Percentiles rank a stretch among this genome's conserved stretches.
These are phyloP conservation scores for Leishmania arabica DNA, from an alignment of 208 protist species.

Conservation along the genomic window DNA sequence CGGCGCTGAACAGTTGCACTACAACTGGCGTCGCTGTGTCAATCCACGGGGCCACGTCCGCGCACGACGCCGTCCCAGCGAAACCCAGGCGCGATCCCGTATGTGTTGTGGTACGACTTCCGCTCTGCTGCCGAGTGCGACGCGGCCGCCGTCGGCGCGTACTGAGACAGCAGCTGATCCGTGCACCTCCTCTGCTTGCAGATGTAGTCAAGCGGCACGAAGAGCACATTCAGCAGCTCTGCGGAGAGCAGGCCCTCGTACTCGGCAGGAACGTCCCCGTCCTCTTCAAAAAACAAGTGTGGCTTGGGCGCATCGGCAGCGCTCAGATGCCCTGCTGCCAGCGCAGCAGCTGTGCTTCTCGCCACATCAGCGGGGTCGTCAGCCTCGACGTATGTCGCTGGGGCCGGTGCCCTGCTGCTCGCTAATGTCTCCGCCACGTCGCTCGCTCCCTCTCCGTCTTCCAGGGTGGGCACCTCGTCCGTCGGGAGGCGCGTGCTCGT, in stretches of 20 bases:
- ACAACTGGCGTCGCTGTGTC: neutral
- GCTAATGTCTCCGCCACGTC: neutral
- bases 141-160: slow-evolving; percentile 33
- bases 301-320: neutral
- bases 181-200: slow-evolving; percentile 31
- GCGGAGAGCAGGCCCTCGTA: slow-evolving; percentile 64
- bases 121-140: neutral
- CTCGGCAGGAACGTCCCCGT: slow-evolving; percentile 61
- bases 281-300: slow-evolving; percentile 27
- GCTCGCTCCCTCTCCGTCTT: neutral
- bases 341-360: neutral
- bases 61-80: slow-evolving; percentile 90
- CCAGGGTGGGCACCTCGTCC: slow-evolving; percentile 13
- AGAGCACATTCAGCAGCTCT: slow-evolving; percentile 54
- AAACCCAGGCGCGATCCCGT: slow-evolving; percentile 55
- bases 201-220: slow-evolving; percentile 49
- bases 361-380: neutral
- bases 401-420: neutral
- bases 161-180: slow-evolving; percentile 78
- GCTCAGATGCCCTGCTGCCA: neutral
- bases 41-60: slow-evolving; percentile 39
- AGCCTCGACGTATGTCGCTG: neutral
- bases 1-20: neutral
- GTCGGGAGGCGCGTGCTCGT: slow-evolving; percentile 14
- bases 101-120: slow-evolving; percentile 17